phyloP scores from a whole-genome alignment of 2,329 filamentous ascomycete species.

The Talaromyces sp. region DNA sequence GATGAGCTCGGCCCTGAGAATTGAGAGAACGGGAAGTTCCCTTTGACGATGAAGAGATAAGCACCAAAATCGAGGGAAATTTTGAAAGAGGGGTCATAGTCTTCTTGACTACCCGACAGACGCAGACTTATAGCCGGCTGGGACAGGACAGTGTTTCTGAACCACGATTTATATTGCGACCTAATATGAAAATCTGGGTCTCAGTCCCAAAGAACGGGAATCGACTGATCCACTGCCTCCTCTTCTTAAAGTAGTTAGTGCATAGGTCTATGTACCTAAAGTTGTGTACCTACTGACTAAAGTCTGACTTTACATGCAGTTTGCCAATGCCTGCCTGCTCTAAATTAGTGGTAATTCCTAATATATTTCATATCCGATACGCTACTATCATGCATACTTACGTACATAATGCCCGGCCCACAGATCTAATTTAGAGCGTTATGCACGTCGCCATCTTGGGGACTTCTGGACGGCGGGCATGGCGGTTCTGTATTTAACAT shows the following conservation, averaged over 20 bases:
- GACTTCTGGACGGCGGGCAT: background rate
- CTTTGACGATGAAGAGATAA: background rate
- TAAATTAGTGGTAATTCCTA: background rate
- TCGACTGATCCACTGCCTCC: background rate
- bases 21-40: background rate
- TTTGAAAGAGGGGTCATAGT: background rate
- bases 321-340: background rate
- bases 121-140: background rate
- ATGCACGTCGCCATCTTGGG: constrained; percentile 9
- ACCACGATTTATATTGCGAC: background rate
- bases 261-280: background rate
- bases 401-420: background rate
- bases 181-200: background rate
- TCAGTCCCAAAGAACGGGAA: background rate
- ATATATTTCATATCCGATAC: background rate
- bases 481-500: background rate
- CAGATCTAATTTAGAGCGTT: background rate
- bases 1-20: background rate
- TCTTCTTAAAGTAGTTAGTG: background rate
- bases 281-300: background rate
- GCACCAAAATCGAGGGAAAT: background rate
- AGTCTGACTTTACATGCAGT: background rate
- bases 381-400: background rate
- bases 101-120: background rate
- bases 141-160: background rate